These are phyloP conservation scores for Aureobasidium sp. DNA, from an alignment of 2,329 filamentous ascomycete species.

Conservation along the genomic window DNA sequence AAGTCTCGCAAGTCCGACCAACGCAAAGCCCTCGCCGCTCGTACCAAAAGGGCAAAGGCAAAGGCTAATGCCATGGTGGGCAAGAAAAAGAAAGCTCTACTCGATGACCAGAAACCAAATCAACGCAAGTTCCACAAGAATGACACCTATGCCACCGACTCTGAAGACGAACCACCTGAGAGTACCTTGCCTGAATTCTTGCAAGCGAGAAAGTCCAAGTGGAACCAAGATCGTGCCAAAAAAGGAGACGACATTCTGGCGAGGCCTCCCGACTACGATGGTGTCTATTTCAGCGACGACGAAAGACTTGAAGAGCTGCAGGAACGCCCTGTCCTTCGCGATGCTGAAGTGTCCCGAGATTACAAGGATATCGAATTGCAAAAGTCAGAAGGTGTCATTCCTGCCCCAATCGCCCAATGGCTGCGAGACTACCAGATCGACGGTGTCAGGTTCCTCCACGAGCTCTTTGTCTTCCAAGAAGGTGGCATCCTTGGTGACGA, in stretches of 20 bases:
- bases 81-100: constrained; percentile 19
- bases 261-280: constrained; percentile 69
- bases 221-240: constrained; percentile 55
- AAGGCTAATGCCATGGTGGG: constrained; percentile 34
- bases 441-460: constrained; percentile 78
- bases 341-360: constrained; percentile 56
- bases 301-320: constrained; percentile 54
- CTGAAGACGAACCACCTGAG: constrained; percentile 50
- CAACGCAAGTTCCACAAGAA: neutral
- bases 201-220: constrained; percentile 57
- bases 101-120: constrained; percentile 15
- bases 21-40: constrained; percentile 45
- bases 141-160: constrained; percentile 28
- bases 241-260: constrained; percentile 64
- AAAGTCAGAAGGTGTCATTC: constrained; percentile 73
- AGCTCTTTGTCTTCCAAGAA: constrained; percentile 82
- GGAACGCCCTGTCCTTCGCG: constrained; percentile 64
- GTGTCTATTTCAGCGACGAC: constrained; percentile 69
- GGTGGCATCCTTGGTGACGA: constrained; percentile 91
- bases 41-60: constrained; percentile 43
- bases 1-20: constrained; percentile 53
- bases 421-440: constrained; percentile 85
- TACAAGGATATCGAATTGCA: constrained; percentile 71
- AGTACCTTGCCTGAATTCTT: constrained; percentile 66
- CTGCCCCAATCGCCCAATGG: constrained; percentile 84